A percentile compares a stretch with the other conserved stretches of the same genome.
Conservation (phyloP, 2,329 filamentous ascomycete species). For the Aureobasidium mangrovei region DNA sequence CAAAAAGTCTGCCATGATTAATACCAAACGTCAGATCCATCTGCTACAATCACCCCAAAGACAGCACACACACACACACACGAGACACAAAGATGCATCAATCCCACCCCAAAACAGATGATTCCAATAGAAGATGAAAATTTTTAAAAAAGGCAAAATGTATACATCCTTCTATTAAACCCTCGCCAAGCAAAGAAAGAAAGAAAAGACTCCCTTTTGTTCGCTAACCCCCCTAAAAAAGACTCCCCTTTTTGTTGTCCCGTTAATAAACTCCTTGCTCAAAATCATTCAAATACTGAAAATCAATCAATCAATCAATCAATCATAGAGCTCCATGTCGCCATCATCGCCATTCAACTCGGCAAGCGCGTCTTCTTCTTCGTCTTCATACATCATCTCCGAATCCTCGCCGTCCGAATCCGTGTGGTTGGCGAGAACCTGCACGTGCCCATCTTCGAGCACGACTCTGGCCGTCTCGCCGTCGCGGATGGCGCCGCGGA, state of each 20-base stretch:
- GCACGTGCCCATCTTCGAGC: conserved; percentile 68
- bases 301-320: conserved; percentile 21
- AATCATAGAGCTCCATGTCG: conserved; percentile 56
- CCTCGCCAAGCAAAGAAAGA: no score
- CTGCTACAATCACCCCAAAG: no score
- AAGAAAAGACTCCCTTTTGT: no score
- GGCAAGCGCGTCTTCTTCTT: conserved; percentile 62
- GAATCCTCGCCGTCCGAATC: conserved; percentile 47
- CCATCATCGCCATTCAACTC: conserved; percentile 49
- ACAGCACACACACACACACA: no score
- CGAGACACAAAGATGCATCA: no score
- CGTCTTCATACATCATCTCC: conserved; percentile 67
- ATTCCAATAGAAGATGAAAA: no score
- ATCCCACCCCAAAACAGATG: no score
- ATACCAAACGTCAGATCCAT: no score
- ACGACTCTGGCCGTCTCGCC: conserved; percentile 76
- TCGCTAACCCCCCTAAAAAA: neutral
- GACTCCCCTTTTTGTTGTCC: neutral
- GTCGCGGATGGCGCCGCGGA: conserved; percentile 75
- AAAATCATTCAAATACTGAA: neutral
- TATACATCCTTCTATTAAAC: no score
- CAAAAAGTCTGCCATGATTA: no score
- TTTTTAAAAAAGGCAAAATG: no score
- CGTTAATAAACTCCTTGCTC: neutral
- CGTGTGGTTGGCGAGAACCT: conserved; percentile 77